Base-by-base conservation (phyloP, 2,329 filamentous ascomycete species). In the Trichoderma simmonsii region DNA sequence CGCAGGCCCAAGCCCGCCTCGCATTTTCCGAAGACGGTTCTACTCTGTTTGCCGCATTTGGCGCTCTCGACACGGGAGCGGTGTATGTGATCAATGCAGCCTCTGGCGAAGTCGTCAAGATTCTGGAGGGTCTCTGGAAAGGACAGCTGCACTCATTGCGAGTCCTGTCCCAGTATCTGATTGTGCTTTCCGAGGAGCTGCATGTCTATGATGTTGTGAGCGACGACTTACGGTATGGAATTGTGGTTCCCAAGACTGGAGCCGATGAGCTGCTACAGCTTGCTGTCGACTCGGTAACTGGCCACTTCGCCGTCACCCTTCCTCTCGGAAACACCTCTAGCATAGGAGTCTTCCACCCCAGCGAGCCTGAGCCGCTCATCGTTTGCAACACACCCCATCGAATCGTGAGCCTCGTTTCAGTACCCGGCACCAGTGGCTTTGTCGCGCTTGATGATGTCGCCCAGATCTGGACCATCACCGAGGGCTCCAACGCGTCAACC, bases 11-110 rank as follows among this genome's bases (percentile, higher is more conserved):
- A 72, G 93, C 92, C 15, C 89, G 88, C 59, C 81, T 98, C 54
- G 86, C 90, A 28, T 97, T 93, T 79, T 97, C 94, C 0, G 89
- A 93, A 74, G 94, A 97, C 79, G 93, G 93, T 1, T 97, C 94
- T 14, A 89, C 93, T 2, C 83, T 97, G n/a, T 94, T 93, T 65
- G 90, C 90, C 62, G 90, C 89, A 5, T 88, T 86, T 74, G 87
- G 86, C 36, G 82, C 83, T 34, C 79, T 83, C 11, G 85, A 88
- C 63, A 83, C 87, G 6, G 90, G 90, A 6, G 84, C 90, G 18
- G 85, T 97, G 12, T 90, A 96, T 77, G 86, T 97, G 68, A 88
- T 98, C 74, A 92, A 98, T 79, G 86, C 92, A 1, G 85, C 88
- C 26, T 89, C 88, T 11, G 93, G 93, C 14, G 83, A 83, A 9